phyloP scores from a whole-genome alignment of 192 early-diverging fungal species.

The Rhizophagus prolifer region DNA sequence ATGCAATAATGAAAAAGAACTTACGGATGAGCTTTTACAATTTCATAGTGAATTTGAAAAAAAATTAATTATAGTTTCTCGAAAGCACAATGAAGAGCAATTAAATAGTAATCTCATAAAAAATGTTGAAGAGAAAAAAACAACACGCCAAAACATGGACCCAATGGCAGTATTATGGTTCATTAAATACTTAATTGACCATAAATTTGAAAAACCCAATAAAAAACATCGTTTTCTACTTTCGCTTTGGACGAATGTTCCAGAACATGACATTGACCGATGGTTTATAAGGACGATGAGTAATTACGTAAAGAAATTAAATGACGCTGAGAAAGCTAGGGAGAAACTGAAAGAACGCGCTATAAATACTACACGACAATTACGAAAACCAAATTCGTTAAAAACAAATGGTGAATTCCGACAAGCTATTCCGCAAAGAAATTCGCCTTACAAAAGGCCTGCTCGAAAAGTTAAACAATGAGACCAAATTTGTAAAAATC shows the following conservation, averaged over 20 bases:
- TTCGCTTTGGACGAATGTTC: constrained; percentile 18
- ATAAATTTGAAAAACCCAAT: constrained; percentile 18
- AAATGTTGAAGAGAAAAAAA: no score
- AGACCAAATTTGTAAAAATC: no score
- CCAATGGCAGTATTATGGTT: constrained; percentile 12
- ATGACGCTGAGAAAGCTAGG: not conserved
- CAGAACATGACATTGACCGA: constrained; percentile 14
- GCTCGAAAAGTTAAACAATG: no score
- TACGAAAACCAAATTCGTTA: not conserved
- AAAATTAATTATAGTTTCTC: no score
- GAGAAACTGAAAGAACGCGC: constrained; percentile 14
- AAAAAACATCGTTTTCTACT: not conserved
- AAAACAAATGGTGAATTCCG: not conserved
- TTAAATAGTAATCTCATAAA: no score
- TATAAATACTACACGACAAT: not conserved
- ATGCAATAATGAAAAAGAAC: no score
- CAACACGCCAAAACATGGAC: constrained; percentile 14
- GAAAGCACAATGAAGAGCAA: no score
- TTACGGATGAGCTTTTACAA: no score
- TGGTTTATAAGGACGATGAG: constrained; percentile 20
- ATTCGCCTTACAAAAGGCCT: no score
- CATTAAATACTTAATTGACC: constrained; percentile 26
- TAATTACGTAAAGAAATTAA: constrained; percentile 21
- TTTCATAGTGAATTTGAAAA: no score
- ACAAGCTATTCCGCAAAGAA: no score